phyloP scores from a whole-genome alignment of 192 early-diverging fungal genomes.

The Umbelopsis sp. region DNA sequence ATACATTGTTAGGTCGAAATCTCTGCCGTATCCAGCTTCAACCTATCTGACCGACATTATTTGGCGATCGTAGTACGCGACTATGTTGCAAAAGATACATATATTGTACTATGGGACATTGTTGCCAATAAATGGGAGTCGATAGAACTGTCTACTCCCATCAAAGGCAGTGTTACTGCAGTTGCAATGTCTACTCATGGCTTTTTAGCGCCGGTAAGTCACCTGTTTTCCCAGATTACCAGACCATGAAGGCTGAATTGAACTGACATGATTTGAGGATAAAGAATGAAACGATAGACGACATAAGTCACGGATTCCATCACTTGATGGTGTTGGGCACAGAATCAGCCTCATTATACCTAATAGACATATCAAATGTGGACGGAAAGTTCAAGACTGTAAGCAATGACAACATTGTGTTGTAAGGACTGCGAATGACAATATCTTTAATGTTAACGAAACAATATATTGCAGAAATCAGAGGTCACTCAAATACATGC shows the following conservation, averaged over 20 bases:
- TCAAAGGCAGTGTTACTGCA: neutral
- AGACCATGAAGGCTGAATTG: no score
- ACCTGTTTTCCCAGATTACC: no score
- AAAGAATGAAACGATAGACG: neutral
- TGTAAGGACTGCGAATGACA: no score
- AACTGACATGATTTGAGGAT: neutral
- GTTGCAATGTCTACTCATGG: neutral
- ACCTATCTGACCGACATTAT: neutral
- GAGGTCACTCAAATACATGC: neutral
- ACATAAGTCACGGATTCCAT: neutral
- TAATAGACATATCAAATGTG: neutral
- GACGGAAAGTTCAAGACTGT: neutral
- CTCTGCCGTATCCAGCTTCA: neutral
- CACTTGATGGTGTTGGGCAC: slow-evolving; percentile 1
- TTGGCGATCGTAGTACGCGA: neutral
- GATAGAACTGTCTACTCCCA: neutral
- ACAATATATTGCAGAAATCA: neutral
- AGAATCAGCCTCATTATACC: neutral
- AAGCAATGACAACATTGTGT: neutral
- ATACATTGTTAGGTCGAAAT: neutral
- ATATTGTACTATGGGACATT: neutral
- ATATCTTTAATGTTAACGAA: neutral
- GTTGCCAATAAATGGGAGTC: neutral
- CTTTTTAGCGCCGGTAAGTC: neutral
- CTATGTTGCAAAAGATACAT: neutral